Percentiles rank a stretch among this genome's conserved stretches.
Conservation (phyloP, 306 rosid species). For the Begonia loranthoides region DNA sequence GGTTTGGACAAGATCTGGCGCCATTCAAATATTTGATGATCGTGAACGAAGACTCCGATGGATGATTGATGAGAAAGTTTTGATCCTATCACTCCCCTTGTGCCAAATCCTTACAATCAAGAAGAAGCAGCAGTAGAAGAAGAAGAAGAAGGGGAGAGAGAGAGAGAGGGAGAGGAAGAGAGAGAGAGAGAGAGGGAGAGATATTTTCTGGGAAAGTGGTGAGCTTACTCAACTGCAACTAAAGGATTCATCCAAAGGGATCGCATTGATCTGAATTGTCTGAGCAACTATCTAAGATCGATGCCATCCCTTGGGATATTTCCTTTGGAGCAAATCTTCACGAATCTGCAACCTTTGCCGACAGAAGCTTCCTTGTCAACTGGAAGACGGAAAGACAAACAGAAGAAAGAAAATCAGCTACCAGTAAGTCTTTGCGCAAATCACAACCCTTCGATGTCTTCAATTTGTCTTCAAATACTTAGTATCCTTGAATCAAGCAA, state of each 20-base stretch:
- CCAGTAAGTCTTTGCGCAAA: no score
- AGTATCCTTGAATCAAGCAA: no score
- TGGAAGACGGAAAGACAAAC: background rate
- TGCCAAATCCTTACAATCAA: no score
- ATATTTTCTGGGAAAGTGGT: background rate
- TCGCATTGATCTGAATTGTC: constrained; percentile 12
- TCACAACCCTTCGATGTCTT: no score
- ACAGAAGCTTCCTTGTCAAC: background rate
- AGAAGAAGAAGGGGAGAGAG: no score
- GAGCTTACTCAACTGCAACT: constrained; percentile 13
- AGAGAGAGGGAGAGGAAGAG: no score
- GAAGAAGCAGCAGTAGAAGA: constrained; percentile 7
- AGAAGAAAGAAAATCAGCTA: no score
- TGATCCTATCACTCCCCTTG: no score
- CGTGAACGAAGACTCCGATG: constrained; percentile 20
- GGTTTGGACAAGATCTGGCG: constrained; percentile 65
- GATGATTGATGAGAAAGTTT: no score
- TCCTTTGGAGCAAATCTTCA: constrained; percentile 3
- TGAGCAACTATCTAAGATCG: background rate
- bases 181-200: constrained; percentile 4
- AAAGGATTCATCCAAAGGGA: constrained; percentile 28
- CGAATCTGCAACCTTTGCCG: background rate
- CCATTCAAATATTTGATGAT: constrained; percentile 28
- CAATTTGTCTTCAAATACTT: no score
- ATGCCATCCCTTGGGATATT: constrained; percentile 6